Evolutionary conservation across 208 protist species (phyloP), one percentile per base, ranked within the genome.

Genomic region (Angomonas ambiguus): DNA sequence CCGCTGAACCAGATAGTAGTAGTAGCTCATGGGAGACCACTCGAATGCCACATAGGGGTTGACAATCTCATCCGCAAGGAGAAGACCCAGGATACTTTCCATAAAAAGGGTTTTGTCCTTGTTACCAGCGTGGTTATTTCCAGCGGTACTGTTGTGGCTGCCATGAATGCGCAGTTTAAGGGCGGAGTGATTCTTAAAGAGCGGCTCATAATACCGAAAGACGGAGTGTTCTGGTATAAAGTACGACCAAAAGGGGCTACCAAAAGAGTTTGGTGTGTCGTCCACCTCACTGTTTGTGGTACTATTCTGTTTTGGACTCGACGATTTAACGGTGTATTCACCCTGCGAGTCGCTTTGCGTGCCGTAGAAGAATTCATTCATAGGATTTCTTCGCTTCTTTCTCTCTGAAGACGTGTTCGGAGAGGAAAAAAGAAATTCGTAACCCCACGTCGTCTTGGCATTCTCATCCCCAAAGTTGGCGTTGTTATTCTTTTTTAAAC

Each of bases 1-100:
- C 11, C 98, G 88, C 79, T 99, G 98, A 3, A 79, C 83, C 2
- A 99, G 75, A 77, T 98, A 99, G 81, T 97, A 99, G 13, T 99
- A 72, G 77, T 99, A 99, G 67, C 97, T 86, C 20, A 99, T 72
- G 13, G 93, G 88, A 11, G 96, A 90, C 73, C 81, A 87, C 24
- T 96, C 80, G 70, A 95, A 83, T 0, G 97, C 74, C 20, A 88
- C 71, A 22, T 97, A 80, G 32, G 98, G 98, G 73, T 99, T 98
- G 34, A 95, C 96, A 35, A 99, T 97, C 24, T 87, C 74, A 51
- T 99, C 80, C 5, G 96, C 79, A 13, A 97, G 61, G 45, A 99
- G 76, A 28, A 98, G 96, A 1, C 94, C 85, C 13, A 96, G 79
- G 1, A 91, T 85, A 62, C 98, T 83, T 64, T 98, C 93, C 16